phyloP scores from a whole-genome alignment of 257 asterid genomes.

The Anisodus acutangulus region DNA sequence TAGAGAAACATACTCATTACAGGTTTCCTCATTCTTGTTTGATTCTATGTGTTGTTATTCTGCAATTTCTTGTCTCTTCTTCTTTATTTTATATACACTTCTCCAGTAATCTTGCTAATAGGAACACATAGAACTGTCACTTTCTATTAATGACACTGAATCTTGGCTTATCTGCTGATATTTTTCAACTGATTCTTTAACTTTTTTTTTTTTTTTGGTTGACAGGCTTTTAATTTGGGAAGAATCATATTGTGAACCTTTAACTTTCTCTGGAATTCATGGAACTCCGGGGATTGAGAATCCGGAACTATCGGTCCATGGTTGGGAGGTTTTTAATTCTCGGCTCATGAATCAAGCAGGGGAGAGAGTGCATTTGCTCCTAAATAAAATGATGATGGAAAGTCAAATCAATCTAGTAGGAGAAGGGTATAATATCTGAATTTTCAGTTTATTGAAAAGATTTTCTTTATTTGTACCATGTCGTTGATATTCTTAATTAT shows the following conservation, averaged over 20 bases:
- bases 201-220: slow-evolving; percentile 10
- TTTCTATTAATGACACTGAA: slow-evolving; percentile 12
- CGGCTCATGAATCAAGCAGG: slow-evolving; percentile 42
- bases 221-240: slow-evolving; percentile 93
- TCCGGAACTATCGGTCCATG: slow-evolving; percentile 38
- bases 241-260: slow-evolving; percentile 73
- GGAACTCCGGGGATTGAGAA: slow-evolving; percentile 41
- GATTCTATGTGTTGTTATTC: slow-evolving; percentile 43
- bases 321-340: slow-evolving; percentile 42
- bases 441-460: slow-evolving; percentile 12
- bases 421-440: slow-evolving; percentile 67
- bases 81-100: slow-evolving; percentile 31
- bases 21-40: slow-evolving; percentile 49
- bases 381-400: slow-evolving; percentile 92
- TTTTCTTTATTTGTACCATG: background rate
- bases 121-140: slow-evolving; percentile 18
- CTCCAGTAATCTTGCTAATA: slow-evolving; percentile 22
- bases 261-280: slow-evolving; percentile 37
- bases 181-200: slow-evolving; percentile 6
- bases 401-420: slow-evolving; percentile 71
- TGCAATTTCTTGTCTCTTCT: slow-evolving; percentile 40
- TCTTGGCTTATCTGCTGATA: background rate
- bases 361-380: slow-evolving; percentile 65
- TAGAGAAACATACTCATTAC: slow-evolving; percentile 40
- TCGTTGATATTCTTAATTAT: slow-evolving; percentile 22